These are phyloP conservation scores for Ganoderma sp. DNA, from an alignment of 1,284 basidiomycete species.

Conservation along the genomic window DNA sequence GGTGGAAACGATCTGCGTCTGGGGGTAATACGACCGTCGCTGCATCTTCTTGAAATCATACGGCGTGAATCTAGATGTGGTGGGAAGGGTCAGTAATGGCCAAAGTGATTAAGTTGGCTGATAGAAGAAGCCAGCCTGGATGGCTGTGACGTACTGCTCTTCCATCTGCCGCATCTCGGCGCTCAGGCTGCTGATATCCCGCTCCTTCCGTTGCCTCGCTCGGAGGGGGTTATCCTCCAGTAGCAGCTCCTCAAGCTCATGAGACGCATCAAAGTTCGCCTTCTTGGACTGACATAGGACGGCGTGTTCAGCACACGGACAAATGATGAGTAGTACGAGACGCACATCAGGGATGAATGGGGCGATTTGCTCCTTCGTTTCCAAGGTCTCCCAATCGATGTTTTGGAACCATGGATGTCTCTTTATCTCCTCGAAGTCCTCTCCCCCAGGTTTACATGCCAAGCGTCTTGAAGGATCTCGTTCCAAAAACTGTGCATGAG, in stretches of 20 bases:
- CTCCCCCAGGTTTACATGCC: slow-evolving; percentile 80
- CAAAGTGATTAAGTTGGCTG: slow-evolving; percentile 9
- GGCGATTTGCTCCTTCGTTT: slow-evolving; percentile 79
- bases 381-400: slow-evolving; percentile 88
- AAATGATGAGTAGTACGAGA: slow-evolving; percentile 23
- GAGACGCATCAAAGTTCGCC: slow-evolving; percentile 99
- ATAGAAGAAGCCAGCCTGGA: slow-evolving; percentile 14
- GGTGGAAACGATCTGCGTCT: slow-evolving; percentile 62
- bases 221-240: slow-evolving; percentile 98
- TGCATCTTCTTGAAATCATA: slow-evolving; percentile 88
- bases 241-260: slow-evolving; percentile 94
- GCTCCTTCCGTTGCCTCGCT: slow-evolving; percentile 89
- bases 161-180: slow-evolving; percentile 97
- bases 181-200: slow-evolving; percentile 81
- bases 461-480: slow-evolving; percentile 83
- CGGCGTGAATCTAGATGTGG: slow-evolving; percentile 56
- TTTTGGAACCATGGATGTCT: slow-evolving; percentile 86
- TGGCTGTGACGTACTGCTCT: slow-evolving; percentile 77
- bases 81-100: background rate
- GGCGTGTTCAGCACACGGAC: background rate
- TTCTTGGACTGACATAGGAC: slow-evolving; percentile 78
- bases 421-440: slow-evolving; percentile 81
- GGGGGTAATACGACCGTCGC: slow-evolving; percentile 81
- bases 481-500: slow-evolving; percentile 73
- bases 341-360: slow-evolving; percentile 93